These are phyloP conservation scores for Talaromyces wortmannii DNA, from an alignment of 495 filamentous ascomycete genomes.

Conservation along the genomic window DNA sequence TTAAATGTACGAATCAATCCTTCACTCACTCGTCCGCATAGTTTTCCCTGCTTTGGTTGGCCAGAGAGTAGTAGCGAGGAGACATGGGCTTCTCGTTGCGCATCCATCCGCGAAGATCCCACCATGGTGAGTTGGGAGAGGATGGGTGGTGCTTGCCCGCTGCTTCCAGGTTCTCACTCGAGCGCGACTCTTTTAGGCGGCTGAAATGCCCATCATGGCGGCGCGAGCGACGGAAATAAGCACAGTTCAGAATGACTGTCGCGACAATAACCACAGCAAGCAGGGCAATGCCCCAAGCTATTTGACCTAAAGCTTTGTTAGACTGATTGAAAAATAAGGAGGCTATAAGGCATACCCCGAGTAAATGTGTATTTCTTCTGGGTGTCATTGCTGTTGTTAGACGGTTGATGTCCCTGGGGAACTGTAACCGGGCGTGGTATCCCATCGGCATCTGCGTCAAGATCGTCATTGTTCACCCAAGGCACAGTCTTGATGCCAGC, in stretches of 20 bases:
- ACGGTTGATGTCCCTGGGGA: neutral
- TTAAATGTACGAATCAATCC: no score
- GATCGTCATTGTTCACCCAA: slow-evolving; percentile 29
- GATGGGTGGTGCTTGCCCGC: slow-evolving; percentile 10
- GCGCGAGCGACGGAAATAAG: slow-evolving; percentile 5
- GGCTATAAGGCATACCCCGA: neutral
- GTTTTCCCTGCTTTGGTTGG: slow-evolving; percentile 9
- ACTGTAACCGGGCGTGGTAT: no score
- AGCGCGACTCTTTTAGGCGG: slow-evolving; percentile 11
- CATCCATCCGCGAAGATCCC: slow-evolving; percentile 29
- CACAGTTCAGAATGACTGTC: slow-evolving; percentile 4
- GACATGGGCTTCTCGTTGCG: slow-evolving; percentile 4
- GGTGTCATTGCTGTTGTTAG: neutral
- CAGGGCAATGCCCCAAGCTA: slow-evolving; percentile 8
- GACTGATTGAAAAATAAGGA: neutral
- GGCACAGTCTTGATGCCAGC: slow-evolving; percentile 33
- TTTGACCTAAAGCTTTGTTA: slow-evolving; percentile 4
- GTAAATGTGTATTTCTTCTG: neutral
- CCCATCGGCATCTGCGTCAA: slow-evolving; percentile 5
- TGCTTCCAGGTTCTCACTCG: slow-evolving; percentile 16
- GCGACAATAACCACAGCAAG: neutral
- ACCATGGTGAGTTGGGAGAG: slow-evolving; percentile 18
- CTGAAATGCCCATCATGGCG: slow-evolving; percentile 8
- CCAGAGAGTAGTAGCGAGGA: slow-evolving; percentile 23
- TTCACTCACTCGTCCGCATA: neutral